Conservation (phyloP, 2,329 filamentous ascomycete species). For the Neopestalotiopsis sp. region DNA sequence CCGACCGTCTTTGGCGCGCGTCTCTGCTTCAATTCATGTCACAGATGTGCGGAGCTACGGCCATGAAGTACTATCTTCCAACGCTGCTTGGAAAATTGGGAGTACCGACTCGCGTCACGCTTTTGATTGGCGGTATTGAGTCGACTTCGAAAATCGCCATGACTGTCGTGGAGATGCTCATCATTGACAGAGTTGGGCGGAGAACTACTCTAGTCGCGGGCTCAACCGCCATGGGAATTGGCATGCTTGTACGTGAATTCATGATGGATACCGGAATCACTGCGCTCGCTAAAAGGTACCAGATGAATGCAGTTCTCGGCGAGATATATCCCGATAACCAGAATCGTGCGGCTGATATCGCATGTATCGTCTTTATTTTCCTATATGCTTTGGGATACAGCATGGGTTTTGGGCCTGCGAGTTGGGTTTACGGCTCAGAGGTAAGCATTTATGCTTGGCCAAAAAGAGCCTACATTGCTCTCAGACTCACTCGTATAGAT, state of each 20-base stretch:
- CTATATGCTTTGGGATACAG: conserved; percentile 64
- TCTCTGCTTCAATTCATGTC: conserved; percentile 64
- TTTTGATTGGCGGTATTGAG: conserved; percentile 62
- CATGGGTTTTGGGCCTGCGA: conserved; percentile 60
- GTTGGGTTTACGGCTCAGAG: conserved; percentile 66
- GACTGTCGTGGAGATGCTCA: conserved; percentile 60
- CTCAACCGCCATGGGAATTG: conserved; percentile 56
- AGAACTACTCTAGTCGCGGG: conserved; percentile 54
- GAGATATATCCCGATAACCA: conserved; percentile 55
- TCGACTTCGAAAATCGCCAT: conserved; percentile 63
- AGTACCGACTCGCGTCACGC: conserved; percentile 49
- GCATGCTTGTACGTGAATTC: conserved; percentile 52
- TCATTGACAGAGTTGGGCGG: conserved; percentile 60
- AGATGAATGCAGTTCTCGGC: conserved; percentile 62
- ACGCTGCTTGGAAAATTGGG: conserved; percentile 58
- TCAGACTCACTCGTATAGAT: conserved; percentile 42
- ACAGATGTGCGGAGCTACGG: conserved; percentile 64
- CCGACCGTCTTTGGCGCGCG: conserved; percentile 61
- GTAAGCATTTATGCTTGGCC: conserved; percentile 34
- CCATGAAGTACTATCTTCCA: conserved; percentile 66
- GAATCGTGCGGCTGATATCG: conserved; percentile 53
- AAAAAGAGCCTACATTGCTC: background rate
- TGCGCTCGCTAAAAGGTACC: background rate
- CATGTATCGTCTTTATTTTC: conserved; percentile 62
- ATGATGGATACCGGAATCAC: background rate